Evolutionary conservation across 2,329 filamentous ascomycete genomes (phyloP), one percentile per base, ranked within the genome.

Genomic region (Pseudopyrenochaeta lycopersici): DNA sequence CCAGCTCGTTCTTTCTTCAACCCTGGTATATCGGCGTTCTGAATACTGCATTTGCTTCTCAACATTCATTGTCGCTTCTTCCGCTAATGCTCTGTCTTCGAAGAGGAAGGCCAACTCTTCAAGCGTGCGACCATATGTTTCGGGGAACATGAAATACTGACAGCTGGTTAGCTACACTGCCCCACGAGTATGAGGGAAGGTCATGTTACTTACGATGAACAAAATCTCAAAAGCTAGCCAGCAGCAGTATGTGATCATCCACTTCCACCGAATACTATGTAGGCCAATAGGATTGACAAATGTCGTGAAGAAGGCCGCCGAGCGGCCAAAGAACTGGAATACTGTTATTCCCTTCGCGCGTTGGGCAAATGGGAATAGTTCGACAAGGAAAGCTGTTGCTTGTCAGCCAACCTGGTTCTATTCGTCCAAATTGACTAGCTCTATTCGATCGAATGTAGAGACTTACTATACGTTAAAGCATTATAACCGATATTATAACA

Each of bases 71-170:
- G 62, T 66, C 11, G 68, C 66, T 56, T 72, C 59, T 12, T 73
- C 70, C 5, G 70, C 70, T 11, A 64, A 60, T 1, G 62, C 47
- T 15, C 62, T 52, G 50, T 70, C 67, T 58, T 73, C 70, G 54
- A 72, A 73, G 12, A 73, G 55, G 58, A 71, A 71, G 30, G 87
- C 84, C 60, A 89, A 83, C 71, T 89, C 86, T 71, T 90, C 88
- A 0, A 90, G 82, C 0, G 87, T 90, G 1, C 86, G 85, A 1
- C 87, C 87, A 66, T 86, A 87, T 10, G 88, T 90, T 77, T 91
- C 88, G 40, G 88, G 82, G 67, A 87, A 88, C 75, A 88, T 83
- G 77, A 87, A 86, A 74, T 84, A 88, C 64, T 66, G n/a, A 1
- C n/a, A 11, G 6, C 3, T 7, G 1, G 46, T 47, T 50, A 45